Conservation (phyloP, 208 protist species). For the Strigomonas galati region DNA sequence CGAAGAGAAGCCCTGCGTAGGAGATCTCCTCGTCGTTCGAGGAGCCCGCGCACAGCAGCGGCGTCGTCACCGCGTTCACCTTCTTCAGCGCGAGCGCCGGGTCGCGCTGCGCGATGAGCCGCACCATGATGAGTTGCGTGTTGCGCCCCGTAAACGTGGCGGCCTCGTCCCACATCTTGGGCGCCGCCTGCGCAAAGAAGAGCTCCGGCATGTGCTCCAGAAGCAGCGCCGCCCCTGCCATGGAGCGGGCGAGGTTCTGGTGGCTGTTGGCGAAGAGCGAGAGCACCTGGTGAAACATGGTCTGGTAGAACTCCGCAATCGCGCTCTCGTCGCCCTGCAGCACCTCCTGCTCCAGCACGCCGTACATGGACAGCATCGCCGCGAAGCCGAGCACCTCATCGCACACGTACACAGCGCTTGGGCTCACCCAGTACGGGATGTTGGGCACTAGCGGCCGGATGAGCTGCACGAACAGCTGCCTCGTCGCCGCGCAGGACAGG, state of each 20-base stretch:
- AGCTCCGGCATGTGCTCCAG: background rate
- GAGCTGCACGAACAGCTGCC: conserved; percentile 27
- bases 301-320: background rate
- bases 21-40: conserved; percentile 25
- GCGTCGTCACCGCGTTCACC: conserved; percentile 29
- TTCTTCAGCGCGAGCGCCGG: conserved; percentile 34
- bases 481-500: conserved; percentile 9
- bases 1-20: conserved; percentile 39
- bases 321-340: background rate
- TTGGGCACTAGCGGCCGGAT: conserved; percentile 23
- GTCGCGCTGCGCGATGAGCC: conserved; percentile 27
- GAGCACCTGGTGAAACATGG: background rate
- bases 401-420: conserved; percentile 19
- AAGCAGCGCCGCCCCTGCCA: background rate
- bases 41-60: conserved; percentile 23
- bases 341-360: background rate
- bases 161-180: background rate
- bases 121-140: conserved; percentile 17
- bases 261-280: background rate
- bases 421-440: conserved; percentile 30
- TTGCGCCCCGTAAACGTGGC: background rate
- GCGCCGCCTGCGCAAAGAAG: background rate
- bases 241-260: background rate
- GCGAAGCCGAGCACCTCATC: conserved; percentile 14
- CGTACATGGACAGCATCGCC: conserved; percentile 15